Percentiles rank a stretch among this genome's conserved stretches.
Evolutionary conservation across 2,329 filamentous ascomycete species (phyloP).

Genomic region (Arthrobotrys sinensis): DNA sequence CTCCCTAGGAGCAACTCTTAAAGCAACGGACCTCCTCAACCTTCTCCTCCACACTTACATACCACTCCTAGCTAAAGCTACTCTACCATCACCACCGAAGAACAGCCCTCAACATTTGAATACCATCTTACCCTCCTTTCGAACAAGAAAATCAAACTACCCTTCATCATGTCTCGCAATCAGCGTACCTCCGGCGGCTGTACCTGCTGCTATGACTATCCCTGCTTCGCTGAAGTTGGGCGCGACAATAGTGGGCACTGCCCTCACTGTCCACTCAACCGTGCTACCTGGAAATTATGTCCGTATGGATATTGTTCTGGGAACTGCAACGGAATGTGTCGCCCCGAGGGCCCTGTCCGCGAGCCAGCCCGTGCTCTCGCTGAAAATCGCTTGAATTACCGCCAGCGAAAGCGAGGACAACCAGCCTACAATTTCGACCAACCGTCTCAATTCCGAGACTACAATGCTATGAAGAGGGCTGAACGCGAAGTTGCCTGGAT

Average conservation of each 20-base stretch:
- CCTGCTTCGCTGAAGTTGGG: background rate
- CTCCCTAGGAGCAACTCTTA: no score
- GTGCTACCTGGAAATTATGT: background rate
- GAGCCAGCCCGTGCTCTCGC: background rate
- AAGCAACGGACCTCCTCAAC: no score
- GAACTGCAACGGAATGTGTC: constrained; percentile 11
- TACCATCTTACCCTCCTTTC: background rate
- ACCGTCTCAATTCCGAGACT: background rate
- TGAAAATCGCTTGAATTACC: background rate
- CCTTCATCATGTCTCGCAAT: constrained; percentile 2
- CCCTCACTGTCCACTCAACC: background rate
- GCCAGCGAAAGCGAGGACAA: background rate
- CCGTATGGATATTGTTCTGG: background rate
- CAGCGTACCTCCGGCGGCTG: background rate
- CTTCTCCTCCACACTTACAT: background rate
- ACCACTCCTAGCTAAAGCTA: background rate
- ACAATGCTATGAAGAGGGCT: background rate
- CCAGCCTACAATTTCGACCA: background rate
- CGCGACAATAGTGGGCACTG: background rate
- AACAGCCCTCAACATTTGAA: no score
- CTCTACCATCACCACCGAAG: no score
- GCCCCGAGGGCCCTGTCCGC: background rate
- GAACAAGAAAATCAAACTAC: background rate
- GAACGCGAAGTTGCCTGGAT: background rate
- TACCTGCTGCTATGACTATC: background rate